These are phyloP conservation scores for Venturia nashicola DNA, from an alignment of 2,329 filamentous ascomycete genomes.

Conservation along the genomic window DNA sequence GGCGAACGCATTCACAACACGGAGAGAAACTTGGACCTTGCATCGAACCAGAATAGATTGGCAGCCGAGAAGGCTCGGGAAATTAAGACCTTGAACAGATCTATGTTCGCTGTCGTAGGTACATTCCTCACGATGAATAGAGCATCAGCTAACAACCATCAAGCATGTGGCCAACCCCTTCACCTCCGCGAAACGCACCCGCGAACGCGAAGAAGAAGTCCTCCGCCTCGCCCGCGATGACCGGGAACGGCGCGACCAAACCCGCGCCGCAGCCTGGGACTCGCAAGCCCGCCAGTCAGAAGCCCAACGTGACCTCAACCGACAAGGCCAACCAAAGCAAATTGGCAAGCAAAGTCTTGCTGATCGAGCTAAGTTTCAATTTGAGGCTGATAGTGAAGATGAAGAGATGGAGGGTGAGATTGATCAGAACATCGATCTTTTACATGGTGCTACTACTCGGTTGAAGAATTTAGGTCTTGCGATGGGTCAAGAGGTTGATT, in stretches of 20 bases:
- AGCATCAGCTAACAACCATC: conserved; percentile 10
- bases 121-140: conserved; percentile 1
- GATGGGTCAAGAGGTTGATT: conserved; percentile 62
- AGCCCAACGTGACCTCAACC: conserved; percentile 38
- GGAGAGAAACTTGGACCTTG: conserved; percentile 70
- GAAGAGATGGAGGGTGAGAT: conserved; percentile 13
- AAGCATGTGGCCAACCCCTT: conserved; percentile 26
- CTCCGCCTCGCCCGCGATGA: conserved; percentile 52
- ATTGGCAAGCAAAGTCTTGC: conserved; percentile 41
- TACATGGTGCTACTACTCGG: conserved; percentile 45
- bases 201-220: conserved; percentile 54
- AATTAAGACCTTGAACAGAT: conserved; percentile 7
- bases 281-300: conserved; percentile 51
- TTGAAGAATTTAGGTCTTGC: conserved; percentile 63
- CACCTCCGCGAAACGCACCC: conserved; percentile 37
- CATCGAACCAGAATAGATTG: conserved; percentile 62
- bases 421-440: conserved; percentile 14
- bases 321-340: conserved; percentile 31
- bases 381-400: conserved; percentile 43
- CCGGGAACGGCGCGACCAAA: conserved; percentile 43
- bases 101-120: conserved; percentile 6
- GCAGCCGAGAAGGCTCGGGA: conserved; percentile 61
- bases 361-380: conserved; percentile 61
- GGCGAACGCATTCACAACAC: conserved; percentile 72
- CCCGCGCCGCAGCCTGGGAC: conserved; percentile 39